Base-by-base conservation (phyloP, 2,329 filamentous ascomycete species). In the Chaetomiaceae sp. region DNA sequence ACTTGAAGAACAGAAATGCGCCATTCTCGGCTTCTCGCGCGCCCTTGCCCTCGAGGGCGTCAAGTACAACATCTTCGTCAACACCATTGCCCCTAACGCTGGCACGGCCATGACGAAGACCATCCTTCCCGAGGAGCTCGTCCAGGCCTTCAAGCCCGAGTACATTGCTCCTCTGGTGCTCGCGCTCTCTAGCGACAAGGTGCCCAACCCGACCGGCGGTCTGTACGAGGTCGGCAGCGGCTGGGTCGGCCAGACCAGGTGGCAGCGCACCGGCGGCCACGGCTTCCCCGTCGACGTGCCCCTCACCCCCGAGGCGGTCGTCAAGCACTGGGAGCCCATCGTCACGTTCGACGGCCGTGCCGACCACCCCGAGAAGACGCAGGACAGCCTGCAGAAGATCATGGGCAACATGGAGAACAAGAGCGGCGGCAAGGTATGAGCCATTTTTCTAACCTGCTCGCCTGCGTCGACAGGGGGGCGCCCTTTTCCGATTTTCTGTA, bases 61-160 rank as follows among this genome's bases (percentile, higher is more conserved):
- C 66, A 97, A 97, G 77, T 90, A 99, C 79, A 96, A 96, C 78
- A 97, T 99, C 70, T 90, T 83, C 63, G 89, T 96, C 70, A 99
- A 99, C 79, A 96, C 91, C 52, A 96, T 99, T 64, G 93, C 93
- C 20, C 93, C 93, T 61, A 99, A 97, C 65, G 93, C 93, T 34
- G 93, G 93, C 62, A 99, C 93, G 39, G 84, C 86, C 66, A 93
- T 99, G 88, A 99, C 93, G 50, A 82, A 85, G 60, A 92, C 88
- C 44, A 88, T 99, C 68, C 81, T 99, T 77, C 93, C 93, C 25
- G 90, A 96, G 72, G 93, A 99, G 75, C 83, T 97, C 75, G 91
- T 99, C 16, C 91, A 97, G 75, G 92, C 93, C 40, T 96, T 99
- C 79, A 99, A 97, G 83, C 93, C 93, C 54, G 92, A 97, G 67